phyloP scores from a whole-genome alignment of 352 stramenopile genomes.

The Globisporangium spiculum region DNA sequence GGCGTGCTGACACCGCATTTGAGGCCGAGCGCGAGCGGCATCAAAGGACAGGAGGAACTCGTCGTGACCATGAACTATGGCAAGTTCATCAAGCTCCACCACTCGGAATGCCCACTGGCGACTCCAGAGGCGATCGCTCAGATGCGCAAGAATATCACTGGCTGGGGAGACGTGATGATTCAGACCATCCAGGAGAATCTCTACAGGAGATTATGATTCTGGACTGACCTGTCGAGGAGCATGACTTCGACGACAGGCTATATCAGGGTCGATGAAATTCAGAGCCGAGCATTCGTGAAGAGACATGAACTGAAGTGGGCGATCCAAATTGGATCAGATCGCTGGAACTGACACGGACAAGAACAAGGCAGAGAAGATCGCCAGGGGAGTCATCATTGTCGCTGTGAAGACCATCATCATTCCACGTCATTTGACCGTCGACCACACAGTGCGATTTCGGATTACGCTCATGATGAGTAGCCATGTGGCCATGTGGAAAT shows the following conservation, averaged over 20 bases:
- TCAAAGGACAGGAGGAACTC: slow-evolving; percentile 16
- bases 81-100: slow-evolving; percentile 25
- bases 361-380: neutral
- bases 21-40: neutral
- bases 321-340: neutral
- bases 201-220: neutral
- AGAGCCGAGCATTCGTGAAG: neutral
- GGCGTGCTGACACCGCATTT: neutral
- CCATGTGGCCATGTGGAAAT: neutral
- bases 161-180: slow-evolving; percentile 27
- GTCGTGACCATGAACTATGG: slow-evolving; percentile 26
- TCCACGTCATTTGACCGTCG: neutral
- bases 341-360: neutral
- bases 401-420: neutral
- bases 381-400: neutral
- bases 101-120: slow-evolving; percentile 15
- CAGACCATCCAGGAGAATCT: slow-evolving; percentile 20
- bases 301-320: neutral
- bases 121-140: slow-evolving; percentile 20
- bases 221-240: neutral
- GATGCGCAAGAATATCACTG: slow-evolving; percentile 15
- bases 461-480: neutral
- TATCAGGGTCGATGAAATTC: no score
- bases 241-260: neutral
- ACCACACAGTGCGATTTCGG: neutral